phyloP scores from a whole-genome alignment of 75 land plant genomes.

The Azolla pinnata region DNA sequence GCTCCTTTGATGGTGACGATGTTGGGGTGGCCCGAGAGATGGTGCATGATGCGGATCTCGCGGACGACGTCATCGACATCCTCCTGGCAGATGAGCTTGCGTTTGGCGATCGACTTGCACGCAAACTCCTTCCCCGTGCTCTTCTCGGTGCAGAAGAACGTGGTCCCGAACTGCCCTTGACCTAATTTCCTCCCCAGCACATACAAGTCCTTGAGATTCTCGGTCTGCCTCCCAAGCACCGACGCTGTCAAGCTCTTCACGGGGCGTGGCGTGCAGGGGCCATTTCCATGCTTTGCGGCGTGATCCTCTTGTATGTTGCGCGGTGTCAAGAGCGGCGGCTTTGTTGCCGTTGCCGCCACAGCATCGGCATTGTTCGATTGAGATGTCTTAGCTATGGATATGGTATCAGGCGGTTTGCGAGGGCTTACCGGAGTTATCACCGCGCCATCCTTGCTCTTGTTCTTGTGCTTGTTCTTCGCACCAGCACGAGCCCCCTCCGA shows the following conservation, averaged over 20 bases:
- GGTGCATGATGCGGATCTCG: constrained; percentile 96
- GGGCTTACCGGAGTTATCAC: too few species aligned
- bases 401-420: background rate
- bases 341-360: background rate
- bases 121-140: constrained; percentile 42
- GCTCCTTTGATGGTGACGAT: constrained; percentile 70
- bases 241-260: constrained; percentile 1
- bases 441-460: too few species aligned
- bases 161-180: constrained; percentile 80
- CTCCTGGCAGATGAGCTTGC: constrained; percentile 70
- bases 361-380: background rate
- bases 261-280: background rate
- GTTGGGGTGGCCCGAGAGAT: constrained; percentile 72
- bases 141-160: constrained; percentile 61
- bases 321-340: background rate
- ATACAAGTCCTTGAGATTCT: constrained; percentile 46
- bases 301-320: background rate
- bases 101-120: constrained; percentile 84
- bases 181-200: constrained; percentile 61
- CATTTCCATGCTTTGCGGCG: background rate
- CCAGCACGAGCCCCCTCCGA: too few species aligned
- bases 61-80: constrained; percentile 90
- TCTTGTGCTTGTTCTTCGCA: too few species aligned
- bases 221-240: constrained; percentile 54
- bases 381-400: too few species aligned